Evolutionary conservation across 179 eudicot genomes (phyloP).

Genomic region (Drosera spatulata): DNA sequence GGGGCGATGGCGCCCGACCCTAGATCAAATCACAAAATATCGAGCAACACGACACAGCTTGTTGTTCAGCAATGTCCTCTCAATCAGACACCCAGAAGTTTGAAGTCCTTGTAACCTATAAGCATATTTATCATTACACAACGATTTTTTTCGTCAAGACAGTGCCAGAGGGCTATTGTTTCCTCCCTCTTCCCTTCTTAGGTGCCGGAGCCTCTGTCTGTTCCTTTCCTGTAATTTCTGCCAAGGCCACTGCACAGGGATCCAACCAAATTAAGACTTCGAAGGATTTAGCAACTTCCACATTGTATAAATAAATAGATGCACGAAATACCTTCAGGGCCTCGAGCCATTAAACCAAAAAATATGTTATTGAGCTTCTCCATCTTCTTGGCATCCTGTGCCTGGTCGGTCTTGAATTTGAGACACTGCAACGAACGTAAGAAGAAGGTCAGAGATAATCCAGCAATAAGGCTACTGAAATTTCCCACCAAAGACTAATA

Average conservation of each 20-base stretch:
- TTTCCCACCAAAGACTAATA: no score
- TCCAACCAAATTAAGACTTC: background rate
- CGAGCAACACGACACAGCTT: no score
- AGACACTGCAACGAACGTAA: slow-evolving; percentile 40
- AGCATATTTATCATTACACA: no score
- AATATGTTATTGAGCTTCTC: slow-evolving; percentile 93
- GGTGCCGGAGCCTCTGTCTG: slow-evolving; percentile 70
- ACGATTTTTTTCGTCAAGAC: no score
- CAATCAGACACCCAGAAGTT: no score
- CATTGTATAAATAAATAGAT: background rate
- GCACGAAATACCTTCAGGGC: slow-evolving; percentile 63
- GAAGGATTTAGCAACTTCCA: background rate
- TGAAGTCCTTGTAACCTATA: no score
- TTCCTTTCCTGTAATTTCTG: slow-evolving; percentile 83
- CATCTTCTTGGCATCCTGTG: slow-evolving; percentile 97
- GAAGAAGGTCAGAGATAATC: background rate
- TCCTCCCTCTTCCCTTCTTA: slow-evolving; percentile 91
- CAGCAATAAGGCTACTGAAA: background rate
- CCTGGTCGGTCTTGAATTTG: slow-evolving; percentile 96
- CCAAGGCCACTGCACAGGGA: slow-evolving; percentile 49
- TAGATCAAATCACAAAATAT: no score
- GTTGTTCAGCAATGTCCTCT: no score
- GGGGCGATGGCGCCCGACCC: no score
- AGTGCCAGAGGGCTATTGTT: slow-evolving; percentile 22
- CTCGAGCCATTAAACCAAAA: slow-evolving; percentile 89